Conservation (phyloP, 805 yeast genomes). For the Sugiyamaella mastotermitis region DNA sequence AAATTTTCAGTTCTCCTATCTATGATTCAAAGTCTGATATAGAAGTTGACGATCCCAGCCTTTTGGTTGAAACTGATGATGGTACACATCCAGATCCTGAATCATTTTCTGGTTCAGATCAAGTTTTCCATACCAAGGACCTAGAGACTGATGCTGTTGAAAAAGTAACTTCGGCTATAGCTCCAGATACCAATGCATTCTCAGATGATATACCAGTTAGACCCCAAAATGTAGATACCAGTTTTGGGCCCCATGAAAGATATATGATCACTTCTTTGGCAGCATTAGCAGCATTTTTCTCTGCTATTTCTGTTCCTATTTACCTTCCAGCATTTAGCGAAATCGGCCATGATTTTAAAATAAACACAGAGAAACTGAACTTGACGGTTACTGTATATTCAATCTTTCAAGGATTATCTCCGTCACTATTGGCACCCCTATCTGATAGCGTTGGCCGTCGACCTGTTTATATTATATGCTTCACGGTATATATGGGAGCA, state of each 20-base stretch:
- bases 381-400: constrained; percentile 74
- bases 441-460: constrained; percentile 73
- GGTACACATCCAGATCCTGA: no score
- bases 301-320: constrained; percentile 68
- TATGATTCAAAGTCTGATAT: no score
- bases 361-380: constrained; percentile 54
- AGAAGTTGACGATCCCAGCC: no score
- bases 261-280: constrained; percentile 9
- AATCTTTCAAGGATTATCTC: constrained; percentile 70
- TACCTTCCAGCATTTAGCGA: constrained; percentile 71
- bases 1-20: no score
- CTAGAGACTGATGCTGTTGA: no score
- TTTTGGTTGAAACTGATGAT: no score
- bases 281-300: constrained; percentile 50
- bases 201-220: no score
- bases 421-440: constrained; percentile 59
- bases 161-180: no score
- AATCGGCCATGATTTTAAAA: constrained; percentile 48
- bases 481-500: constrained; percentile 51
- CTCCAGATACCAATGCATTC: no score
- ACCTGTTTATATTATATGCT: constrained; percentile 52
- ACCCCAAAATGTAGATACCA: no score
- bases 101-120: no score
- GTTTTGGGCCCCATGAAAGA: constrained; percentile 4
- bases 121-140: no score